Conservation (phyloP, 2,329 filamentous ascomycete genomes). For the Orbilia oligospora region DNA sequence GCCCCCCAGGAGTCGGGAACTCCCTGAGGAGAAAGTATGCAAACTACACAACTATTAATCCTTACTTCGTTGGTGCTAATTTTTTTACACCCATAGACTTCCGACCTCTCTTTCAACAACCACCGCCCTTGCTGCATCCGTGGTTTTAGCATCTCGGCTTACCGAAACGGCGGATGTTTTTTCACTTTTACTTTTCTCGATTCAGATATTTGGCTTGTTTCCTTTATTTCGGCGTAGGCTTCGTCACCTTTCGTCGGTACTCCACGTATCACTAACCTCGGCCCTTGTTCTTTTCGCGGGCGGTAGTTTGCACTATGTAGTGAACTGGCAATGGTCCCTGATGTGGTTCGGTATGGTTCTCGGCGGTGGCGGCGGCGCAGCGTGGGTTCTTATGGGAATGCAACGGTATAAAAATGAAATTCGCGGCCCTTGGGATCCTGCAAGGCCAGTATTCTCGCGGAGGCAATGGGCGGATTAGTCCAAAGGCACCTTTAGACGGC, state of each 20-base stretch:
- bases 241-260: constrained; percentile 82
- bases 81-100: constrained; percentile 67
- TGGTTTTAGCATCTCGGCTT: constrained; percentile 89
- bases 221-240: constrained; percentile 96
- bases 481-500: constrained; percentile 34
- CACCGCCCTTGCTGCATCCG: constrained; percentile 94
- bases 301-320: constrained; percentile 78
- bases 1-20: constrained; percentile 65
- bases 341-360: constrained; percentile 82
- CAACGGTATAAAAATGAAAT: constrained; percentile 99
- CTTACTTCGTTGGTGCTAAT: constrained; percentile 5
- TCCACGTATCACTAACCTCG: constrained; percentile 83
- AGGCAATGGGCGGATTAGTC: constrained; percentile 71
- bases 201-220: constrained; percentile 96
- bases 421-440: constrained; percentile 96
- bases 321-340: constrained; percentile 74
- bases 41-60: constrained; percentile 68
- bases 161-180: constrained; percentile 91
- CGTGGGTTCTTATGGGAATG: constrained; percentile 96
- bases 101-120: constrained; percentile 86
- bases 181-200: constrained; percentile 92
- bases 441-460: constrained; percentile 82
- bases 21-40: constrained; percentile 73
- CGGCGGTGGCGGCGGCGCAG: constrained; percentile 89
- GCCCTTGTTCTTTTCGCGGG: constrained; percentile 84